Evolutionary conservation across 257 asterid genomes (phyloP).

Genomic region (Solanum etuberosum): DNA sequence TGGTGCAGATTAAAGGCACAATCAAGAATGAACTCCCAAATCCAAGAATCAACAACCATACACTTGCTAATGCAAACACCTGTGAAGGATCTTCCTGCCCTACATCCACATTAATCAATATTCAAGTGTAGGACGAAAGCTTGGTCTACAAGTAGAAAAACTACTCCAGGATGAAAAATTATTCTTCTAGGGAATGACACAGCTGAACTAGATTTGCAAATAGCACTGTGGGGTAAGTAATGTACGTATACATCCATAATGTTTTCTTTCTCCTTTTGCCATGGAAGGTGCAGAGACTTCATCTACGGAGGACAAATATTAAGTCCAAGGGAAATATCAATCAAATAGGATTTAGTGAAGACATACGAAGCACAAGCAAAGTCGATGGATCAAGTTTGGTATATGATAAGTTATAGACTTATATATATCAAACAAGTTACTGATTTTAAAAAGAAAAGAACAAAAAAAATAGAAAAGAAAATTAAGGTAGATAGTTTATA

Average conservation of each 20-base stretch:
- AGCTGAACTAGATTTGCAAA: neutral
- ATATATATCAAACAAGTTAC: neutral
- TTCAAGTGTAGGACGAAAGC: slow-evolving; percentile 37
- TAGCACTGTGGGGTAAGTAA: neutral
- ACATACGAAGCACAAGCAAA: neutral
- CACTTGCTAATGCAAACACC: slow-evolving; percentile 79
- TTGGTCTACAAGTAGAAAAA: neutral
- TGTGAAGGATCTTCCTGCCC: slow-evolving; percentile 99
- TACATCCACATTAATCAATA: slow-evolving; percentile 57
- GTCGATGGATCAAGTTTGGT: neutral
- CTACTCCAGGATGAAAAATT: neutral
- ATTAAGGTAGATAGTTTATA: neutral
- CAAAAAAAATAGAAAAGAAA: neutral
- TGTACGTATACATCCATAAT: neutral
- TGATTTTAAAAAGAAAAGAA: too few relatives aligned
- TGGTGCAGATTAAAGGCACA: slow-evolving; percentile 53
- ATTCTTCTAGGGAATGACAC: neutral
- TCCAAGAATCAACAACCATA: slow-evolving; percentile 84
- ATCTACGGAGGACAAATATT: neutral
- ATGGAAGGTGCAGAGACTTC: neutral
- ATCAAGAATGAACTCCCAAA: slow-evolving; percentile 73
- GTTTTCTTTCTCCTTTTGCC: neutral
- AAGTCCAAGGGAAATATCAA: neutral
- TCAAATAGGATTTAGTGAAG: neutral
- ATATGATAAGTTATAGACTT: neutral